Base-by-base conservation (phyloP, 108 stramenopile genomes). In the Cyclotella choctawhatcheeana region DNA sequence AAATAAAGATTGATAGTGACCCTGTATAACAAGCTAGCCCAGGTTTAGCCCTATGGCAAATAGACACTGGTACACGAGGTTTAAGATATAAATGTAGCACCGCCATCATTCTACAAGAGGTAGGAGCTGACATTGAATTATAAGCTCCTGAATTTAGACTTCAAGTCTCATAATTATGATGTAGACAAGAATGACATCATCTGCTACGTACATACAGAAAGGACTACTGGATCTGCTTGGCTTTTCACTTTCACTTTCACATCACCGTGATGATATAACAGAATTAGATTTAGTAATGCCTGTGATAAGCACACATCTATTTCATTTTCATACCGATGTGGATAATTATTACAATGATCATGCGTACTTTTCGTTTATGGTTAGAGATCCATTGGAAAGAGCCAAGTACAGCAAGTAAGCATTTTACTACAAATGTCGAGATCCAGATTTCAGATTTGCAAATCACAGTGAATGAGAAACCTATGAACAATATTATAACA, bases 321-420 rank as follows among this genome's bases (percentile, higher is more conserved):
- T 73, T 64, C 73, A 64, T 43, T 73, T 73, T 64, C 73, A 64
- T 43, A 34, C 64, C 26, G 63, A 62, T 64, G 73, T 73, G 2
- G 59, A 73, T 47, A 53, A 73, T 55, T 73, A 64, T 31, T 44
- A 16, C 18, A 52, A 63, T 21, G 64, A 73, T 44, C 12, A 53
- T 20, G 61, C 18, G 14, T 64, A 64, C 44, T 73, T 21, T 65
- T 61, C 65, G 12, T 73, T 73, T 64, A 27, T 73, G 5, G 13
- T 73, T 16, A 26, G 73, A 31, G 63, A 73, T 63, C 73, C 73
- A 44, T 3, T 73, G 21, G 54, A 33, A 45, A 26, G 73, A 43
- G 37, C 35, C 18, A 21, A 44, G 34, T n/a, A n/a, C n/a, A n/a
- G n/a, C n/a, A n/a, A n/a, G n/a, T 64, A 44, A 2, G 73, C 73